A percentile compares a stretch with the other conserved stretches of the same genome.
Evolutionary conservation across 2,329 filamentous ascomycete species (phyloP).

Genomic region (Trichothecium sympodiale): DNA sequence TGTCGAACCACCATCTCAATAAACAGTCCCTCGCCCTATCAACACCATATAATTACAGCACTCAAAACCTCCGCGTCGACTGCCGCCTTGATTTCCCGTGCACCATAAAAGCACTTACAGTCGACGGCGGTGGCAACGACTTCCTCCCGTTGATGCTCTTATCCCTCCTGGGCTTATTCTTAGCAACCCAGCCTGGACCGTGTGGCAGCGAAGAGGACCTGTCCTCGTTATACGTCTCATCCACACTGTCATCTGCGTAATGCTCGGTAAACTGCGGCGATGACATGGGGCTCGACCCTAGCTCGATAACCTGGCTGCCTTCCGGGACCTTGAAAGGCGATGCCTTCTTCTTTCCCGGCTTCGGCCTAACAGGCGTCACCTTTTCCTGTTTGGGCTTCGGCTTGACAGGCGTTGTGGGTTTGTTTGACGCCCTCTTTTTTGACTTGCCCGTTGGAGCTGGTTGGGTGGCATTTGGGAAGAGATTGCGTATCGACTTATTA

Average conservation of each 20-base stretch:
- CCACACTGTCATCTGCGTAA: conserved; percentile 1
- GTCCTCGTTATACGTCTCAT: conserved; percentile 1
- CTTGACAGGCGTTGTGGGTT: background rate
- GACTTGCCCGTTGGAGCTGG: conserved; percentile 8
- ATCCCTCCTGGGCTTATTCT: conserved; percentile 7
- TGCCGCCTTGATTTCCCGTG: background rate
- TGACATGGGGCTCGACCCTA: background rate
- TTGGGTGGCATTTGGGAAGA: conserved; percentile 23
- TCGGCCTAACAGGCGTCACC: too few relatives aligned
- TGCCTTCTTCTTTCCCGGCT: conserved; percentile 2
- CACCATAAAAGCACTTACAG: background rate
- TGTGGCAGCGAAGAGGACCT: conserved; percentile 1
- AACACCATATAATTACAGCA: background rate
- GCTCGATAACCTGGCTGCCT: conserved; percentile 4
- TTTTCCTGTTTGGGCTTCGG: conserved; percentile 1
- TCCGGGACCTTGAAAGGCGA: background rate
- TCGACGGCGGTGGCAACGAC: background rate
- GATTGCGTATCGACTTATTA: conserved; percentile 13
- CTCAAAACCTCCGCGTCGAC: conserved; percentile 1
- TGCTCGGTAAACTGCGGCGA: background rate
- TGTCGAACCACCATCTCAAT: too few relatives aligned
- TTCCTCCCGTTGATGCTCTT: background rate
- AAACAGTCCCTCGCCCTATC: too few relatives aligned
- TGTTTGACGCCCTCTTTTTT: background rate
- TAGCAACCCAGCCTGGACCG: conserved; percentile 3